A percentile compares a stretch with the other conserved stretches of the same genome.
These are phyloP conservation scores for Mortierella sp. DNA, from an alignment of 371 early-diverging fungal genomes.

Conservation along the genomic window DNA sequence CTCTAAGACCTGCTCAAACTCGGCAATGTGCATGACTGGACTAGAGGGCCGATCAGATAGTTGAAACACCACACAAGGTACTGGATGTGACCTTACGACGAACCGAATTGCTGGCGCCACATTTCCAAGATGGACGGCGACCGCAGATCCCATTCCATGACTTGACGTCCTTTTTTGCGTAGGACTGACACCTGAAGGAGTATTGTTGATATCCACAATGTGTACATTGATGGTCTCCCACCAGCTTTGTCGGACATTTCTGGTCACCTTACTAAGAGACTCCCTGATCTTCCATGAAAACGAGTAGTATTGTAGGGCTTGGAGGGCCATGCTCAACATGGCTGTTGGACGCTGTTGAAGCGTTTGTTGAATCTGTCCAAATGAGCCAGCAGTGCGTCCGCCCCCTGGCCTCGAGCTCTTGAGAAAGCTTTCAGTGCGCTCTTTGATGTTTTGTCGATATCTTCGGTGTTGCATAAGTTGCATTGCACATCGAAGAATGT, in stretches of 20 bases:
- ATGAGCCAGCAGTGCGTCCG: conserved; percentile 31
- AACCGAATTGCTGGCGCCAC: conserved; percentile 29
- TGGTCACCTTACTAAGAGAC: conserved; percentile 23
- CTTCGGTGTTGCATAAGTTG: conserved; percentile 39
- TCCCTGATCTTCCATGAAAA: conserved; percentile 41
- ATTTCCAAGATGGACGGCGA: conserved; percentile 31
- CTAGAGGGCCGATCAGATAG: conserved; percentile 34
- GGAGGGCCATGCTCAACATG: conserved; percentile 34
- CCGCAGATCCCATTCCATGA: conserved; percentile 43
- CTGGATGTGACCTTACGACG: conserved; percentile 42
- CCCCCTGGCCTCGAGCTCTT: conserved; percentile 51
- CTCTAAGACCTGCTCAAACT: conserved; percentile 39
- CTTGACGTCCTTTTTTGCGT: neutral
- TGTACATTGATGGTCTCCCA: conserved; percentile 45
- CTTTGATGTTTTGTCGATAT: conserved; percentile 48
- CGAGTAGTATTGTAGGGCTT: conserved; percentile 38
- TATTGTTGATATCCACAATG: conserved; percentile 28
- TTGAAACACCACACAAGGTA: conserved; percentile 44
- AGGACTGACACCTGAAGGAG: conserved; percentile 3
- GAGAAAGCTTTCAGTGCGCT: conserved; percentile 44
- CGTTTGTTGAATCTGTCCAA: conserved; percentile 47
- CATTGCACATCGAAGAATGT: conserved; percentile 33
- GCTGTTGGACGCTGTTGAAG: conserved; percentile 40
- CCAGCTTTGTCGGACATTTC: conserved; percentile 33
- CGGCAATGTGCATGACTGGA: conserved; percentile 45